These are phyloP conservation scores for Symbiodinium natans DNA, from an alignment of 73 alveolate species.

Conservation along the genomic window DNA sequence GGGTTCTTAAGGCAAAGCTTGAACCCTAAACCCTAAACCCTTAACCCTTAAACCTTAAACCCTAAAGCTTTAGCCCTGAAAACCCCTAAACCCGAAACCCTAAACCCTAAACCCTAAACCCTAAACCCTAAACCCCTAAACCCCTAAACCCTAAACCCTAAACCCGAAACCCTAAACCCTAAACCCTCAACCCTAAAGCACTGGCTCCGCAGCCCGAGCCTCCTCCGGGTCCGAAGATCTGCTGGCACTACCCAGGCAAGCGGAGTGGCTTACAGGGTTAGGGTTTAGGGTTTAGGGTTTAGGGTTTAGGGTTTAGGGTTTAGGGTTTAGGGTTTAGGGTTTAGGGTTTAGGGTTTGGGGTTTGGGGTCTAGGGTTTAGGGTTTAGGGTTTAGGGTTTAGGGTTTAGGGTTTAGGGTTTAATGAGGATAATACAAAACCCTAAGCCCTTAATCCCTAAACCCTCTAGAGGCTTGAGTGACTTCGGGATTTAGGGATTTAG, in stretches of 20 bases:
- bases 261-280: background rate
- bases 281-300: background rate
- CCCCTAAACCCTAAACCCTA: too few species aligned
- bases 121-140: background rate
- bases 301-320: background rate
- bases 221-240: slow-evolving; percentile 84
- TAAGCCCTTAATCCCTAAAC: background rate
- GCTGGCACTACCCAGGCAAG: slow-evolving; percentile 70
- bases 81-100: background rate
- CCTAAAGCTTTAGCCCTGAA: background rate
- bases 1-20: too few species aligned
- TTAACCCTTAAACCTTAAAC: too few species aligned
- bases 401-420: background rate
- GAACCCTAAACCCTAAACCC: background rate
- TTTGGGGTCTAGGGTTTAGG: background rate
- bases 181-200: background rate
- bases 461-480: background rate
- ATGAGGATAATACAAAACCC: background rate
- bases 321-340: background rate
- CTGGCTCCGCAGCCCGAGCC: slow-evolving; percentile 19
- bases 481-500: too few species aligned
- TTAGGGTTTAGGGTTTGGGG: background rate
- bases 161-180: too few species aligned
- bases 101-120: background rate
- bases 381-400: background rate